These are phyloP conservation scores for Erigeron canadensis DNA, from an alignment of 129 eudicot genomes.

Conservation along the genomic window DNA sequence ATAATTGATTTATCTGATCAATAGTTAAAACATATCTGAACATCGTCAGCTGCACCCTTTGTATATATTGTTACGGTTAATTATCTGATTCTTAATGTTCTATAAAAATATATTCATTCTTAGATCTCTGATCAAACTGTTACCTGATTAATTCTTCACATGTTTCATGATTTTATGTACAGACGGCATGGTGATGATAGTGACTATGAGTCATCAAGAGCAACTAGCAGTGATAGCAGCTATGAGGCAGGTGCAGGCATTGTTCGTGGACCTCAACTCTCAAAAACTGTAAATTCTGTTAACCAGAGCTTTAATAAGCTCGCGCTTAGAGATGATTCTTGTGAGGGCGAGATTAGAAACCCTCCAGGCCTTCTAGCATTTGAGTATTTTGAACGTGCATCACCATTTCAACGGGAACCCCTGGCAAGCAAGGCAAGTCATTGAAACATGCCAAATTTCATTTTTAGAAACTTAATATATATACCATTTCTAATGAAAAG, in stretches of 20 bases:
- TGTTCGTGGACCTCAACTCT: constrained; percentile 34
- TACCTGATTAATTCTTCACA: constrained; percentile 3
- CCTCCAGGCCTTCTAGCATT: constrained; percentile 72
- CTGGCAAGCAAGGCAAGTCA: constrained; percentile 68
- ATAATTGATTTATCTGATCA: neutral
- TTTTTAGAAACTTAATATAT: too few relatives aligned
- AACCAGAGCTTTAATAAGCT: constrained; percentile 36
- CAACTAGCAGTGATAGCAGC: constrained; percentile 56
- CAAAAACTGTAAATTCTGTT: constrained; percentile 26
- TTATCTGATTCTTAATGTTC: neutral
- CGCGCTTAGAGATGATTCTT: constrained; percentile 37
- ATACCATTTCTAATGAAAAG: too few relatives aligned
- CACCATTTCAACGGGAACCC: constrained; percentile 76
- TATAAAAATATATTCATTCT: neutral
- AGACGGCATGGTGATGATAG: constrained; percentile 78
- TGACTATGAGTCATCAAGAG: constrained; percentile 64
- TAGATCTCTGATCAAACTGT: neutral
- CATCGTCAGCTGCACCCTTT: neutral
- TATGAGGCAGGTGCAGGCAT: constrained; percentile 41
- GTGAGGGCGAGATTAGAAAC: constrained; percentile 50
- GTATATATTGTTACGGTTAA: neutral
- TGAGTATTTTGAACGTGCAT: constrained; percentile 67
- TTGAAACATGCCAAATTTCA: neutral
- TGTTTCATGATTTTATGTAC: constrained; percentile 13
- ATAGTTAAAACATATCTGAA: neutral